phyloP scores from a whole-genome alignment of 2,329 filamentous ascomycete genomes.

The Lachnellula subtilissima region DNA sequence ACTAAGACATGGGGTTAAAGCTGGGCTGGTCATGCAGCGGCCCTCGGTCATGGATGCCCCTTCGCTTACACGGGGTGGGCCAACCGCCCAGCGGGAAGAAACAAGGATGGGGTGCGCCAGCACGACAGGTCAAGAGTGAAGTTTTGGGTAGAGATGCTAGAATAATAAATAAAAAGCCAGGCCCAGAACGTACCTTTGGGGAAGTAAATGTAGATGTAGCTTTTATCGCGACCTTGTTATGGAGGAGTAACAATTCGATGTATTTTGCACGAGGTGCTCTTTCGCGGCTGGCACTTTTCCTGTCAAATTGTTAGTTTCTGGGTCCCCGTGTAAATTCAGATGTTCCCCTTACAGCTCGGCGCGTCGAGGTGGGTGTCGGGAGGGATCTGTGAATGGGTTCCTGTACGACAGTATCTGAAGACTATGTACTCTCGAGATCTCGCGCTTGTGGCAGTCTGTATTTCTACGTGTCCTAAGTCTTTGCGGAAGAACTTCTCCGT shows the following conservation, averaged over 20 bases:
- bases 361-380: not conserved
- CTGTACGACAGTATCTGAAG: not conserved
- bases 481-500: conserved; percentile 7
- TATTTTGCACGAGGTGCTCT: too few relatives aligned
- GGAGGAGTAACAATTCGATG: not conserved
- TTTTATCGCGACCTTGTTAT: conserved; percentile 11
- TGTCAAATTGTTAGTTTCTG: conserved; percentile 15
- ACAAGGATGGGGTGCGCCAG: conserved; percentile 21
- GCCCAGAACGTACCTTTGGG: conserved; percentile 20
- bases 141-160: conserved; percentile 8
- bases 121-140: conserved; percentile 14
- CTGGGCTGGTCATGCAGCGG: conserved; percentile 29
- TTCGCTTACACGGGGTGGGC: conserved; percentile 22
- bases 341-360: not conserved
- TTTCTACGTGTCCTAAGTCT: too few relatives aligned
- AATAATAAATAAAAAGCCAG: conserved; percentile 6
- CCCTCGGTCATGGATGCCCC: conserved; percentile 24
- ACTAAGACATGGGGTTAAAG: conserved; percentile 15
- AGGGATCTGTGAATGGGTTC: conserved; percentile 1
- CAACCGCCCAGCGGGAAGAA: conserved; percentile 17
- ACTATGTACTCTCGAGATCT: too few relatives aligned
- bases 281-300: conserved; percentile 3
- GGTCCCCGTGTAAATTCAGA: conserved; percentile 6
- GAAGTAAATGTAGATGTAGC: not conserved
- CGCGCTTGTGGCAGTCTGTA: too few relatives aligned